Evolutionary conservation across 2,329 filamentous ascomycete species (phyloP), one percentile per base, ranked within the genome.

Genomic region (Exophiala sp.): DNA sequence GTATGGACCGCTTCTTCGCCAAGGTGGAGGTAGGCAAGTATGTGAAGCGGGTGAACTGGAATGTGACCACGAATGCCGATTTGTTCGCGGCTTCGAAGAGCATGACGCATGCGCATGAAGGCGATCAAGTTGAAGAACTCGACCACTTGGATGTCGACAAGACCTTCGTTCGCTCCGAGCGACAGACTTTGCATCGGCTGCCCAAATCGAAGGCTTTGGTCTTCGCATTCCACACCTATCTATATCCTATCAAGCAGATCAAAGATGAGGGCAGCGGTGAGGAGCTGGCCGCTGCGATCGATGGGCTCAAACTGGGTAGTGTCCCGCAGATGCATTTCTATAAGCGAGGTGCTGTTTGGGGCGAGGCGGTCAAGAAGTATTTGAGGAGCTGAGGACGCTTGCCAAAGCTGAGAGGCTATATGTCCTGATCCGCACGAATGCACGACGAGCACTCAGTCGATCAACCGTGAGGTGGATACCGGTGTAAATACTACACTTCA

Each of bases 211-310:
- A 70, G 45, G 79, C 78, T 6, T 43, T 83, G 16, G 71, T 82
- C 0, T 84, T 84, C 65, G 72, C 70, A 0, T 79, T 83, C 63
- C 81, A 82, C 64, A 83, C 81, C 13, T 83, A 82, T 63, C 66
- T 73, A 50, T 82, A 83, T 63, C 71, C 72, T 1, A 62, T 84
- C 6, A 58, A 58, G 32, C 70, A 79, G 43, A 65, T 84, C 39
- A 80, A 77, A 59, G 71, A 72, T 3, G 79, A 83, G 52, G 80
- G 79, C 0, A 63, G 62, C 14, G 79, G 74, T 0, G 73, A 76
- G 58, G 72, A 72, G 6, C 60, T 83, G 45, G 77, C 75, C 0
- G 57, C 64, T 29, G 80, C 80, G 1, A 79, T 83, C 61, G 79
- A 83, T 50, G 81, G 81, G 1, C 60, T 84, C 59, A 71, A 68